Conservation (phyloP, 805 yeast species). For the Tetrapisispora iriomotensis region DNA sequence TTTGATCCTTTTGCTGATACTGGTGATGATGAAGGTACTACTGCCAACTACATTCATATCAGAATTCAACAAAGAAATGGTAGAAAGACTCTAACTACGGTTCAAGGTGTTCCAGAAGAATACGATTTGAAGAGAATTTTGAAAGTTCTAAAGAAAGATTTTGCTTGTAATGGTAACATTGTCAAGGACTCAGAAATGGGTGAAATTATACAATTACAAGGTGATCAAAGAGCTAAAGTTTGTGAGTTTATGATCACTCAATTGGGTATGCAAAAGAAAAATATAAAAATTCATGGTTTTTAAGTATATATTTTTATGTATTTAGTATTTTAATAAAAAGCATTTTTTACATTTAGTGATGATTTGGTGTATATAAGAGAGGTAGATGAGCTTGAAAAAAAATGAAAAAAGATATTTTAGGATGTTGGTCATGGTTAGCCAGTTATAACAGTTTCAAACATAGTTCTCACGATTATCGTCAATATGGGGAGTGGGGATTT, state of each 20-base stretch:
- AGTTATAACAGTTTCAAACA: too few relatives aligned
- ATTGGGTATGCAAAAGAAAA: slow-evolving; percentile 86
- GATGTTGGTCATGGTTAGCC: too few relatives aligned
- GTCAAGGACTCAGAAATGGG: slow-evolving; percentile 95
- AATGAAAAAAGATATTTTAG: too few relatives aligned
- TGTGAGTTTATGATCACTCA: slow-evolving; percentile 83
- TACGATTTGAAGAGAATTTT: slow-evolving; percentile 90
- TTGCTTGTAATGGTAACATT: slow-evolving; percentile 97
- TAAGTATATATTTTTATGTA: slow-evolving; percentile 29
- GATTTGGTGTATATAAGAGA: too few relatives aligned
- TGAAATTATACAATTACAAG: slow-evolving; percentile 94
- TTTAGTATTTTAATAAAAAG: not conserved
- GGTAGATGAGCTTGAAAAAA: too few relatives aligned
- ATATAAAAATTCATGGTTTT: slow-evolving; percentile 97
- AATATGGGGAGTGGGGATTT: slow-evolving; percentile 63
- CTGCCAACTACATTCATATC: slow-evolving; percentile 91
- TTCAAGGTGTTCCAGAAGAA: slow-evolving; percentile 93
- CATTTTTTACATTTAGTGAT: not conserved
- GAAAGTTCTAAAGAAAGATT: slow-evolving; percentile 91
- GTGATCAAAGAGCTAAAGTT: slow-evolving; percentile 96
- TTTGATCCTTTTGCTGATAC: slow-evolving; percentile 99
- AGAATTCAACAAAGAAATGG: slow-evolving; percentile 99
- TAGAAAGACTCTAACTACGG: slow-evolving; percentile 96
- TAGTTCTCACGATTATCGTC: too few relatives aligned
- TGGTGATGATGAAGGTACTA: slow-evolving; percentile 97